Evolutionary conservation across 2,329 filamentous ascomycete species (phyloP).

Genomic region (Penicillium aurantiogriseum): DNA sequence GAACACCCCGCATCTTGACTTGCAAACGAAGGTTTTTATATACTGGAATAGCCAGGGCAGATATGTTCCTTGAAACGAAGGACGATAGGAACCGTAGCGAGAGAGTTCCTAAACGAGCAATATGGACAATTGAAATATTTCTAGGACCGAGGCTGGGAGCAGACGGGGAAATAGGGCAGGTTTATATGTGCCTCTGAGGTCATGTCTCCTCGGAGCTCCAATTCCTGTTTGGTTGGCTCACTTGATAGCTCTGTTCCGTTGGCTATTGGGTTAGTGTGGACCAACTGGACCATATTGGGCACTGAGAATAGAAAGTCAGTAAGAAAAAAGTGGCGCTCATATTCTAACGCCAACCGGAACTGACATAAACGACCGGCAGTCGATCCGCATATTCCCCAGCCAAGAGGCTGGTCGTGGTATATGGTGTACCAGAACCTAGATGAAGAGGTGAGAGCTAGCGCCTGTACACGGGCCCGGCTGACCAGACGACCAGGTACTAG

Average conservation of each 20-base stretch:
- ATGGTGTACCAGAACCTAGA: constrained; percentile 5
- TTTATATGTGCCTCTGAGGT: constrained; percentile 15
- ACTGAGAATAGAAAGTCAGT: constrained; percentile 6
- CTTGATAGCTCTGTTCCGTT: constrained; percentile 3
- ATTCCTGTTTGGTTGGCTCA: neutral
- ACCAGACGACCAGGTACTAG: constrained; percentile 15
- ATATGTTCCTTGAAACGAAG: constrained; percentile 23
- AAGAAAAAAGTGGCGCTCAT: constrained; percentile 9
- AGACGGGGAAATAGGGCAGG: neutral
- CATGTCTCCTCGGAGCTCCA: neutral
- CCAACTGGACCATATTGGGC: constrained; percentile 4
- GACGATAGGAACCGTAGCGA: constrained; percentile 47
- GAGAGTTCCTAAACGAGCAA: constrained; percentile 39
- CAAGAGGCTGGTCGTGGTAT: constrained; percentile 9
- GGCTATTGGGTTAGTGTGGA: constrained; percentile 5
- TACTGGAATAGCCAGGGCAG: neutral
- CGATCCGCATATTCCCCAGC: constrained; percentile 11
- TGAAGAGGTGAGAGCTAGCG: constrained; percentile 15
- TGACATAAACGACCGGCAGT: constrained; percentile 6
- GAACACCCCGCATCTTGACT: constrained; percentile 20
- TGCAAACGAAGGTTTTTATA: constrained; percentile 12
- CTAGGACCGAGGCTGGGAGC: constrained; percentile 1
- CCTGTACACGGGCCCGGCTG: constrained; percentile 13
- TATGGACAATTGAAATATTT: constrained; percentile 5
- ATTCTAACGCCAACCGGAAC: constrained; percentile 10